Percentiles rank a stretch among this genome's conserved stretches.
phyloP scores from a whole-genome alignment of 352 stramenopile genomes.

The Pseudoperonospora humuli region DNA sequence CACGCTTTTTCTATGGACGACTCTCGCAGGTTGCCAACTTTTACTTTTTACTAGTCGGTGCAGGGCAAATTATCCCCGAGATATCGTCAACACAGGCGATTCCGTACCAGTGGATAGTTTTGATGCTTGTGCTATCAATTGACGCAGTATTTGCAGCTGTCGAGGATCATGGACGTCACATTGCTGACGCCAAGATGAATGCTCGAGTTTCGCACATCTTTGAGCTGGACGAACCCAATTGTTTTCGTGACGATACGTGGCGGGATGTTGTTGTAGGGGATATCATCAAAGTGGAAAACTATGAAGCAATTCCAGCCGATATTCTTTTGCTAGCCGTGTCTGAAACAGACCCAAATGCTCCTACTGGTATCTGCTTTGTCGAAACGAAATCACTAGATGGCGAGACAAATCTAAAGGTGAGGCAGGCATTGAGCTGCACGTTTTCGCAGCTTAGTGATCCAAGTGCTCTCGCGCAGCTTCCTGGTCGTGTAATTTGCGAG shows the following conservation, averaged over 20 bases:
- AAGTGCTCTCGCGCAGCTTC: conserved; percentile 39
- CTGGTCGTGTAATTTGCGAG: conserved; percentile 58
- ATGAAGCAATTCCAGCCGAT: conserved; percentile 79
- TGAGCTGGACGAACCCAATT: conserved; percentile 28
- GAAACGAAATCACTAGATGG: conserved; percentile 89
- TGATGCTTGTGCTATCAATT: conserved; percentile 77
- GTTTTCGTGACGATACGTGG: conserved; percentile 55
- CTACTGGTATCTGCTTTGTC: conserved; percentile 83
- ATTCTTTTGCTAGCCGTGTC: conserved; percentile 72
- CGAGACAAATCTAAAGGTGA: conserved; percentile 89
- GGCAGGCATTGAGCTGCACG: conserved; percentile 73
- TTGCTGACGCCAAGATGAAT: conserved; percentile 80
- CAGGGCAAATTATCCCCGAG: conserved; percentile 74
- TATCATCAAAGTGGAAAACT: conserved; percentile 80
- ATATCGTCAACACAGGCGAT: conserved; percentile 83
- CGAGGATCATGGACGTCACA: conserved; percentile 71
- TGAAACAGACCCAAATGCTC: conserved; percentile 54
- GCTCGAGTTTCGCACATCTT: conserved; percentile 56
- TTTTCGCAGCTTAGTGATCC: conserved; percentile 79
- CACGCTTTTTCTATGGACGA: conserved; percentile 75
- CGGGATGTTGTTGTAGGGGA: conserved; percentile 65
- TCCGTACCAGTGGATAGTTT: conserved; percentile 84
- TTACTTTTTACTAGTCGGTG: conserved; percentile 86
- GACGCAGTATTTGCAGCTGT: conserved; percentile 81
- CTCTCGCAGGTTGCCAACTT: conserved; percentile 85